A percentile compares a stretch with the other conserved stretches of the same genome.
Evolutionary conservation across 306 rosid genomes (phyloP).

Genomic region (Corylus avellana): DNA sequence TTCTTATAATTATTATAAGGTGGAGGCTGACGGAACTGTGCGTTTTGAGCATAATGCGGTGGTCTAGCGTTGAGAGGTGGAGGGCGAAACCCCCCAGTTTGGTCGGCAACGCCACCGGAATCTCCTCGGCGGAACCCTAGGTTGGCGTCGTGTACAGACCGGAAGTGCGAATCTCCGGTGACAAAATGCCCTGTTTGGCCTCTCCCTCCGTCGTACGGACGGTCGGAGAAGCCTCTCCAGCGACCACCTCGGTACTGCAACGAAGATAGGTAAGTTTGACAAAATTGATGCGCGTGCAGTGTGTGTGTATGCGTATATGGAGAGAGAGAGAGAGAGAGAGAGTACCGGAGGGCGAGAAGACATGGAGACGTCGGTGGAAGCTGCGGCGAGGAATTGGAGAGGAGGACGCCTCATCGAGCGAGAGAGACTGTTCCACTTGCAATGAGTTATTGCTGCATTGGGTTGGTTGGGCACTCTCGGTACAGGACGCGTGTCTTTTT

Average conservation of each 20-base stretch:
- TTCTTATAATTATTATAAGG: neutral
- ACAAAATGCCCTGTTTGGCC: conserved; percentile 30
- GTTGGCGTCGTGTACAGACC: conserved; percentile 59
- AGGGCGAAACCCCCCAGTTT: conserved; percentile 16
- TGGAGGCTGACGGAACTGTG: conserved; percentile 24
- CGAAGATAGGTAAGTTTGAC: conserved; percentile 5
- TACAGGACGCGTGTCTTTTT: conserved; percentile 26
- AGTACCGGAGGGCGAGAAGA: conserved; percentile 50
- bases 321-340: conserved; percentile 4
- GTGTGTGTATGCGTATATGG: neutral
- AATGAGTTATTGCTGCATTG: neutral
- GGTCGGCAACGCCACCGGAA: conserved; percentile 39
- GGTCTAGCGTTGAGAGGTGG: conserved; percentile 28
- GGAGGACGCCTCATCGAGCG: conserved; percentile 57
- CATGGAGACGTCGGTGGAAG: conserved; percentile 46
- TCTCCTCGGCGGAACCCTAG: conserved; percentile 55
- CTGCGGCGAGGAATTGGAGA: conserved; percentile 38
- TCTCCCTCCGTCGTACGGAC: conserved; percentile 42
- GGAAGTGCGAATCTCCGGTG: conserved; percentile 58
- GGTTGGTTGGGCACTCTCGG: conserved; percentile 4
- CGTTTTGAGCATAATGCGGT: conserved; percentile 17
- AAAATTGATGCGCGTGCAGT: neutral
- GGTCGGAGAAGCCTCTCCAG: conserved; percentile 49
- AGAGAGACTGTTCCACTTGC: neutral
- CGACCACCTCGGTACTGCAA: conserved; percentile 65